Conservation (phyloP, 768 basidiomycete genomes). For the Boletus sp. region DNA sequence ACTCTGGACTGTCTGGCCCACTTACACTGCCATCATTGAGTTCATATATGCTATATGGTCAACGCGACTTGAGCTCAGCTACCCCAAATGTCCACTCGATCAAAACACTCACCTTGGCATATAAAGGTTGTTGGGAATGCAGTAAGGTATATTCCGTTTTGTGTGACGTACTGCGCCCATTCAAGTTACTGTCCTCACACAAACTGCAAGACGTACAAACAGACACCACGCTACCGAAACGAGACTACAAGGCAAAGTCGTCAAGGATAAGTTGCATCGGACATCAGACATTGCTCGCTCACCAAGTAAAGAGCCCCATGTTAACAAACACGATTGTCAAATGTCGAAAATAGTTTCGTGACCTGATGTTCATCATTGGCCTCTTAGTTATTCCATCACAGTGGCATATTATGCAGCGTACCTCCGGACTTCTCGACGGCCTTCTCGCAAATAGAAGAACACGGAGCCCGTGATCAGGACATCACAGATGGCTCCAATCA, state of each 20-base stretch:
- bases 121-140: slow-evolving; percentile 2
- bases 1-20: background rate
- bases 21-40: slow-evolving; percentile 5
- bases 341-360: slow-evolving; percentile 10
- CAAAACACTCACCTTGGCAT: slow-evolving; percentile 1
- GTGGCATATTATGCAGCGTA: background rate
- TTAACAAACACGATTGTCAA: slow-evolving; percentile 13
- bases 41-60: background rate
- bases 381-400: background rate
- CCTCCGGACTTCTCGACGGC: slow-evolving; percentile 9
- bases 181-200: too few species aligned
- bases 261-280: too few species aligned
- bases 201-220: background rate
- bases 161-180: background rate
- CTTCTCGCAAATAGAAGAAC: slow-evolving; percentile 20
- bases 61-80: background rate
- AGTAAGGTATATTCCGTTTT: background rate
- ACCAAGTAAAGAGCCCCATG: slow-evolving; percentile 17
- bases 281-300: background rate
- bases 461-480: background rate
- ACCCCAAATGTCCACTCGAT: too few species aligned
- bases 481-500: slow-evolving; percentile 11
- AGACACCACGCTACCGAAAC: slow-evolving; percentile 9
- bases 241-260: background rate
- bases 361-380: background rate